These are phyloP conservation scores for Podaxis sp. DNA, from an alignment of 768 basidiomycete species.

Conservation along the genomic window DNA sequence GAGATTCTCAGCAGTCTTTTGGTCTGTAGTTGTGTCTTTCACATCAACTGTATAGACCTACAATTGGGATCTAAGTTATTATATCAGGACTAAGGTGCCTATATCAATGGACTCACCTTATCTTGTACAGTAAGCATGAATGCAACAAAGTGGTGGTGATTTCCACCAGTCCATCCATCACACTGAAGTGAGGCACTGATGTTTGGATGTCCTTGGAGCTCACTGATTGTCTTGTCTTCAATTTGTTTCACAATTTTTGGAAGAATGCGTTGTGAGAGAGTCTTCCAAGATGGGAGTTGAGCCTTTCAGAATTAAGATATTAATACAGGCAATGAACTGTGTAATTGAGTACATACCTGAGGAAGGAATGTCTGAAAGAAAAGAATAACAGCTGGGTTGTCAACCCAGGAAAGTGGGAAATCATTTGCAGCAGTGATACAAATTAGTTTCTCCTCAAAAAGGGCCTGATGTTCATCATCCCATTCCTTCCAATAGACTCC, in stretches of 20 bases:
- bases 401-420: slow-evolving; percentile 35
- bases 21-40: slow-evolving; percentile 29
- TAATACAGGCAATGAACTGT: background rate
- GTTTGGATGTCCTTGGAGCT: background rate
- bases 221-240: slow-evolving; percentile 10
- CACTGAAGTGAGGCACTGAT: slow-evolving; percentile 26
- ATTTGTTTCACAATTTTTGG: slow-evolving; percentile 18
- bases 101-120: background rate
- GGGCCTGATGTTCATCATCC: background rate
- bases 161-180: slow-evolving; percentile 37
- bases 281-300: slow-evolving; percentile 21
- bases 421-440: slow-evolving; percentile 31
- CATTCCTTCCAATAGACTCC: too few relatives aligned
- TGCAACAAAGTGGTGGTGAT: slow-evolving; percentile 30
- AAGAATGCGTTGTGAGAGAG: slow-evolving; percentile 25
- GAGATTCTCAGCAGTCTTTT: slow-evolving; percentile 31
- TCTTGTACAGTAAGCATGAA: slow-evolving; percentile 26
- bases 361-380: slow-evolving; percentile 33
- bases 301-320: slow-evolving; percentile 12
- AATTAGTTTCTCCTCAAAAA: background rate
- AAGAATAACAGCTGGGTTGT: slow-evolving; percentile 32
- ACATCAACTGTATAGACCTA: slow-evolving; percentile 32
- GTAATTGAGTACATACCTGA: background rate
- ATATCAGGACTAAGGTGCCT: background rate
- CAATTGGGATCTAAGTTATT: background rate